These are phyloP conservation scores for Lichtheimia ornata DNA, from an alignment of 371 early-diverging fungal species.

Conservation along the genomic window DNA sequence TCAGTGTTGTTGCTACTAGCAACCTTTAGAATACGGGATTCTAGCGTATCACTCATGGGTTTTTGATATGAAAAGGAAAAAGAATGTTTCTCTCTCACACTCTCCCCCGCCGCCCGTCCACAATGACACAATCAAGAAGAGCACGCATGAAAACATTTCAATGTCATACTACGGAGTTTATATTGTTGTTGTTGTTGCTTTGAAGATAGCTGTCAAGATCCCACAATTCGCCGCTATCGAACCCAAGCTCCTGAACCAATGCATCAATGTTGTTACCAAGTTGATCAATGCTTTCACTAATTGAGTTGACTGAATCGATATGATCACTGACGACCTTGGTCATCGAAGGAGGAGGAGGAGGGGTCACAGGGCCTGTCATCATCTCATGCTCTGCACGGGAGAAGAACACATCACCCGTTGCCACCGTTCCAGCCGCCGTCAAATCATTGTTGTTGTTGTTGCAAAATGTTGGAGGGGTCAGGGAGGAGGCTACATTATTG, in stretches of 20 bases:
- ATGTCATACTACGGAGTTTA: too few relatives aligned
- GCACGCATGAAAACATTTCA: too few relatives aligned
- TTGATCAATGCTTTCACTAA: slow-evolving; percentile 41
- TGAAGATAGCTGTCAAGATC: too few relatives aligned
- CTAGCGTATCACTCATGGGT: slow-evolving; percentile 17
- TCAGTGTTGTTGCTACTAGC: slow-evolving; percentile 18
- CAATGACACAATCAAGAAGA: too few relatives aligned
- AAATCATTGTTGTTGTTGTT: slow-evolving; percentile 5
- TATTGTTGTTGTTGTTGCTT: too few relatives aligned
- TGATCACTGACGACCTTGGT: slow-evolving; percentile 20
- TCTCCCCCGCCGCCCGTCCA: too few relatives aligned
- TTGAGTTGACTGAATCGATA: slow-evolving; percentile 24
- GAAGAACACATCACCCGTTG: not conserved
- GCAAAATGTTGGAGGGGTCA: not conserved
- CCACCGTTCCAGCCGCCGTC: too few relatives aligned
- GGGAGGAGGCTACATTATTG: not conserved
- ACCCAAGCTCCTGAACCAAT: slow-evolving; percentile 41
- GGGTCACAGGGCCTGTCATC: not conserved
- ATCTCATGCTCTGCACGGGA: not conserved
- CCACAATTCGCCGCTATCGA: too few relatives aligned
- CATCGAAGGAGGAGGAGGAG: slow-evolving; percentile 9
- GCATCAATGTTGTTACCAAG: slow-evolving; percentile 37
- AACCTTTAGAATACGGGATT: slow-evolving; percentile 39
- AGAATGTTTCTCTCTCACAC: too few relatives aligned
- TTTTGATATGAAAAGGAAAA: not conserved